Conservation (phyloP, 2,329 filamentous ascomycete genomes). For the Cladosporium velox region DNA sequence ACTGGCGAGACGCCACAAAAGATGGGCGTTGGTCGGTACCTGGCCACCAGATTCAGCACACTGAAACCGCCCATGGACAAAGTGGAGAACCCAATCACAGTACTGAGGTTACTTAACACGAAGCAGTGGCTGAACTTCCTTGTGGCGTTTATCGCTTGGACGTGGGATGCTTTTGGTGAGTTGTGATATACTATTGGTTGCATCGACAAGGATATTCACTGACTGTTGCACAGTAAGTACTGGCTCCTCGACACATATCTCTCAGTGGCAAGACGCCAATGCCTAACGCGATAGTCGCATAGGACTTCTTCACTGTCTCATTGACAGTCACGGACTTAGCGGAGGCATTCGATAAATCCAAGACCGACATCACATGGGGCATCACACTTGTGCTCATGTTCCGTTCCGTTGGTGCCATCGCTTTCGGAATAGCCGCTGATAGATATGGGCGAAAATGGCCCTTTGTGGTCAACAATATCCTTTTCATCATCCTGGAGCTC, state of each 20-base stretch:
- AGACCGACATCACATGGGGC: slow-evolving; percentile 63
- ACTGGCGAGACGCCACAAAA: slow-evolving; percentile 28
- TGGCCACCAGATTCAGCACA: slow-evolving; percentile 55
- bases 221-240: slow-evolving; percentile 1
- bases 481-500: slow-evolving; percentile 63
- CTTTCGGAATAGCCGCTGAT: slow-evolving; percentile 51
- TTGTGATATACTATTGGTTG: neutral
- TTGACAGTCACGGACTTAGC: slow-evolving; percentile 58
- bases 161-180: slow-evolving; percentile 40
- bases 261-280: neutral
- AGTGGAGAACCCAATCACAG: slow-evolving; percentile 56
- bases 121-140: slow-evolving; percentile 63
- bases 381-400: slow-evolving; percentile 61
- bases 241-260: neutral
- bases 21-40: slow-evolving; percentile 50
- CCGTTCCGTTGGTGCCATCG: slow-evolving; percentile 59
- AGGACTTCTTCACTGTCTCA: slow-evolving; percentile 63
- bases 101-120: slow-evolving; percentile 53
- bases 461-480: slow-evolving; percentile 61
- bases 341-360: slow-evolving; percentile 54
- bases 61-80: slow-evolving; percentile 59
- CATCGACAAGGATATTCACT: neutral
- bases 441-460: slow-evolving; percentile 44
- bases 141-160: slow-evolving; percentile 53
- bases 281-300: neutral